Evolutionary conservation across 345 rosid genomes (phyloP).

Genomic region (Eucalyptus pauciflora): DNA sequence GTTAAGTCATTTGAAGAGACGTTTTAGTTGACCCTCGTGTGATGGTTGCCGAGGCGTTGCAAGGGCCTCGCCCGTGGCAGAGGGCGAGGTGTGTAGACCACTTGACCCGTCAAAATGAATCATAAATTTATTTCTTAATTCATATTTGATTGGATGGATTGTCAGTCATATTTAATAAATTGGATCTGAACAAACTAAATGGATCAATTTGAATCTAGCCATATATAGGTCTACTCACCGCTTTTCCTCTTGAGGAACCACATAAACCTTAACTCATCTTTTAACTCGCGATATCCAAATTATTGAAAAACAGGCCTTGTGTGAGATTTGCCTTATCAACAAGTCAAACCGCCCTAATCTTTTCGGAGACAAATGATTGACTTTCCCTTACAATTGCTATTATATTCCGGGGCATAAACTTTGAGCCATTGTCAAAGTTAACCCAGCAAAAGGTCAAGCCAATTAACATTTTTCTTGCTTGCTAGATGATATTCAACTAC

Average conservation of each 20-base stretch:
- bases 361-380: not conserved
- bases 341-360: not conserved
- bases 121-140: too few species aligned
- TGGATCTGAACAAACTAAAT: too few species aligned
- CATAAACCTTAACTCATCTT: not conserved
- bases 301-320: rapidly evolving
- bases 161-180: rapidly evolving
- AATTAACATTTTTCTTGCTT: not conserved
- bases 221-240: too few species aligned
- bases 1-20: not conserved
- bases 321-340: not conserved
- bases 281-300: not conserved
- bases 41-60: not conserved
- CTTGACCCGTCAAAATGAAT: rapidly evolving
- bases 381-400: not conserved
- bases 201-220: too few species aligned
- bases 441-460: not conserved
- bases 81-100: not conserved
- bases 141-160: too few species aligned
- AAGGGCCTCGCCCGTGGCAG: not conserved
- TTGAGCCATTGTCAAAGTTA: not conserved
- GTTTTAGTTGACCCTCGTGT: not conserved
- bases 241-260: too few species aligned
- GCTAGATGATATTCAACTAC: not conserved
- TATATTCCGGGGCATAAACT: not conserved